Conservation (phyloP, 2,329 filamentous ascomycete genomes). For the Diaporthe sp. region DNA sequence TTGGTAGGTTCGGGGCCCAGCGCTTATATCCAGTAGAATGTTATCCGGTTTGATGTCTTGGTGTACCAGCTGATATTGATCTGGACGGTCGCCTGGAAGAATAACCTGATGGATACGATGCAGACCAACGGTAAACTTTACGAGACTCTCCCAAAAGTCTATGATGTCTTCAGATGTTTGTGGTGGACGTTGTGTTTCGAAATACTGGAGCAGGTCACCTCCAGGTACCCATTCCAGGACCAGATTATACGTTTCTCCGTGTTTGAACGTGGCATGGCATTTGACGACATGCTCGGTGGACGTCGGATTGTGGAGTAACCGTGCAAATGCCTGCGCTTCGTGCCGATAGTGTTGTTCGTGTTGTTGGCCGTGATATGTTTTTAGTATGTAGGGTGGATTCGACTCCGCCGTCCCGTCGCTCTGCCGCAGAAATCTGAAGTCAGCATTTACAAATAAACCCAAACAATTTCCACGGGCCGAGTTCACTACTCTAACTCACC, state of each 20-base stretch:
- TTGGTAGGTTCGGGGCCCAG: neutral
- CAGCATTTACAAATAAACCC: neutral
- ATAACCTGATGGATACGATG: neutral
- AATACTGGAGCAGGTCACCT: conserved; percentile 1
- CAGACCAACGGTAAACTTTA: neutral
- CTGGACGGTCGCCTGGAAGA: neutral
- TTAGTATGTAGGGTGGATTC: neutral
- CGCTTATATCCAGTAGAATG: conserved; percentile 40
- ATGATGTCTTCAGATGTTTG: neutral
- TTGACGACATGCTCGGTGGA: neutral
- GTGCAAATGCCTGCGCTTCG: neutral
- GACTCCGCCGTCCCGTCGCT: too few species aligned
- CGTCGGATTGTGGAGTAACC: neutral
- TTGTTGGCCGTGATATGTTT: conserved; percentile 2
- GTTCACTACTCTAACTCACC: neutral
- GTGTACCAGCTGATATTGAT: neutral
- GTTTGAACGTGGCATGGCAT: neutral
- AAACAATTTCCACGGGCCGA: neutral
- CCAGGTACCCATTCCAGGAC: neutral
- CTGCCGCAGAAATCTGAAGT: neutral
- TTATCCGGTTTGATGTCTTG: conserved; percentile 27
- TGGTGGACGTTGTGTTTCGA: neutral
- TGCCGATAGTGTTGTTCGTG: neutral
- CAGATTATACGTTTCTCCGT: conserved; percentile 10
- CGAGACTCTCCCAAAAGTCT: conserved; percentile 8